phyloP scores from a whole-genome alignment of 73 alveolate species.

The Symbiodinium natans region DNA sequence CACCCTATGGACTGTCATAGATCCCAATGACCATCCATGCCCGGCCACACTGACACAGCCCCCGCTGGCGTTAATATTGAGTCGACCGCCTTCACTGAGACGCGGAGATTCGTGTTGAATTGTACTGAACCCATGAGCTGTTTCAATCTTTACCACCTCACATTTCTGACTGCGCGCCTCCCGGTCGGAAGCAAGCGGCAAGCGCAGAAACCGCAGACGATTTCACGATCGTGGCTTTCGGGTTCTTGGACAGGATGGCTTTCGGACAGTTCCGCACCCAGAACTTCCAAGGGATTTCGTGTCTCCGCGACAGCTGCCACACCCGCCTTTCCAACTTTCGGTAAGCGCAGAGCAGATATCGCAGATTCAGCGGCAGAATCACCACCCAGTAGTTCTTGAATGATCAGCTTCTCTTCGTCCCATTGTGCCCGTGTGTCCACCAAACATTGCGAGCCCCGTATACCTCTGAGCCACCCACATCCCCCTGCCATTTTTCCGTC shows the following conservation, averaged over 20 bases:
- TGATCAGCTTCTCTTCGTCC: background rate
- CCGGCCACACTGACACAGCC: too few species aligned
- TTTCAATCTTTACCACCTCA: too few species aligned
- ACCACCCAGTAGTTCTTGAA: background rate
- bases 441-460: background rate
- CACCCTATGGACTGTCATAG: too few species aligned
- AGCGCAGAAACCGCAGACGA: slow-evolving; percentile 41
- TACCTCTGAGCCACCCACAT: slow-evolving; percentile 28
- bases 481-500: slow-evolving; percentile 51
- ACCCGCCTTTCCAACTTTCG: background rate
- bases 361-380: background rate
- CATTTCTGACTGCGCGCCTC: background rate
- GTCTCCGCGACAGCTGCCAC: background rate
- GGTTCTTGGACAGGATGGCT: slow-evolving; percentile 28
- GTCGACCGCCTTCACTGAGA: too few species aligned
- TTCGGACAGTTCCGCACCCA: background rate
- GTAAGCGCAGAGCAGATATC: background rate
- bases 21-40: too few species aligned
- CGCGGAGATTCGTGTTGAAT: background rate
- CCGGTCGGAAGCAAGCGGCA: slow-evolving; percentile 30
- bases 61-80: too few species aligned
- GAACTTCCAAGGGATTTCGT: background rate
- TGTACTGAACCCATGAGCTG: background rate
- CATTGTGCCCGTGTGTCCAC: slow-evolving; percentile 61
- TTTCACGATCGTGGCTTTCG: slow-evolving; percentile 14